Evolutionary conservation across 129 eudicot genomes (phyloP), one percentile per base, ranked within the genome.

Genomic region (Silybum marianum): DNA sequence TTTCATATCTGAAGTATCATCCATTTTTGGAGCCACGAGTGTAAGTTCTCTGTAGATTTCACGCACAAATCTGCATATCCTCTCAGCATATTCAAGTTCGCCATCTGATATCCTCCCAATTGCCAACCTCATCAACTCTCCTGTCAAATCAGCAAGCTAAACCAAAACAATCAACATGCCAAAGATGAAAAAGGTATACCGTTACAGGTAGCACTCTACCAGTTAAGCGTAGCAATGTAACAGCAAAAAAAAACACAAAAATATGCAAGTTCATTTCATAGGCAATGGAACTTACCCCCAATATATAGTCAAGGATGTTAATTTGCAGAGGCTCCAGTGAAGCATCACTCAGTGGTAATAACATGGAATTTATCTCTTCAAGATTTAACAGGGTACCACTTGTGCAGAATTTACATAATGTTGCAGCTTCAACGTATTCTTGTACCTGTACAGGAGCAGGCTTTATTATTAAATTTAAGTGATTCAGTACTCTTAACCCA

Each of bases 111-210:
- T 89, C 76, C 95, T 86, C 72, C 98, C 93, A 71, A 92, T 92
- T 24, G 99, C 99, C 78, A 95, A 83, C 91, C 99, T 92, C 99
- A 95, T 95, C 80, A 95, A 83, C 89, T 95, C 99, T 30, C 99
- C 99, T 1, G 99, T 95, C 87, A 95, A 90, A 83, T 95, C 99
- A 0, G 99, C 95, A 74, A 95, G 92, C 99, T 95, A 87, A 66
- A 82, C 77, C 66, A 79, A 68, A 76, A 88, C 68, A 54, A 13
- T 44, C 28, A 54, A 46, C 69, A 75, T 34, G 48, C 19, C n/a
- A 46, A 30, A 70, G 1, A 10, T n/a, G 60, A 11, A 65, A 62
- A 40, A 78, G 5, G 5, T 54, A 67, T 8, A 39, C 69, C 21
- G 22, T 79, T 11, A 11, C 46, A 69, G 42, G 67, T n/a, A 72